A percentile compares a stretch with the other conserved stretches of the same genome.
These are phyloP conservation scores for Cystobasidium onofrii DNA, from an alignment of 768 basidiomycete species.

Conservation along the genomic window DNA sequence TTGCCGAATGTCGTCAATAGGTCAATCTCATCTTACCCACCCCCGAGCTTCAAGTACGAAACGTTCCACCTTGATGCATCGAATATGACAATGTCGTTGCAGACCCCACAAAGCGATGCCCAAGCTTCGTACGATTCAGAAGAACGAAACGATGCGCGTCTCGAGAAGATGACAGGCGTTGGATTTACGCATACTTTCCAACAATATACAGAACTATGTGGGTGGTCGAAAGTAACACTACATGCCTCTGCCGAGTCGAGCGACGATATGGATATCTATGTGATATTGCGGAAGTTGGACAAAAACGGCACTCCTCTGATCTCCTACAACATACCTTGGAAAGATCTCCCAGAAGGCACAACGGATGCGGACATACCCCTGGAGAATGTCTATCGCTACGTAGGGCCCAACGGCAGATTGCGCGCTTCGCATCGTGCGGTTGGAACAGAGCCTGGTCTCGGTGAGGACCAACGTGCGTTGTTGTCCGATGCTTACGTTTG, in stretches of 20 bases:
- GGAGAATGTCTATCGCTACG: neutral
- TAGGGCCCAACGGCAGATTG: neutral
- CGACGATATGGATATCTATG: neutral
- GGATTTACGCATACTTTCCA: neutral
- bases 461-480: neutral
- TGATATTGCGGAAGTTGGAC: neutral
- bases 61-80: neutral
- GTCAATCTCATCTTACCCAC: neutral
- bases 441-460: neutral
- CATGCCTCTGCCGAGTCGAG: neutral
- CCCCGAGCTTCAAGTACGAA: neutral
- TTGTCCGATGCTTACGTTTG: neutral
- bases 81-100: neutral
- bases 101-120: neutral
- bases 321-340: neutral
- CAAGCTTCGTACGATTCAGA: neutral
- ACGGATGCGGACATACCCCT: neutral
- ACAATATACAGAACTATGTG: neutral
- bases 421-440: neutral
- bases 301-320: neutral
- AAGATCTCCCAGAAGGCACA: neutral
- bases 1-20: neutral
- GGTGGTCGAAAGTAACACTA: neutral
- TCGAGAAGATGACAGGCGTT: neutral
- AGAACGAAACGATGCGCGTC: neutral